A percentile compares a stretch with the other conserved stretches of the same genome.
Conservation (phyloP, 441 rosid species). For the Euphorbia schlechtendalii region DNA sequence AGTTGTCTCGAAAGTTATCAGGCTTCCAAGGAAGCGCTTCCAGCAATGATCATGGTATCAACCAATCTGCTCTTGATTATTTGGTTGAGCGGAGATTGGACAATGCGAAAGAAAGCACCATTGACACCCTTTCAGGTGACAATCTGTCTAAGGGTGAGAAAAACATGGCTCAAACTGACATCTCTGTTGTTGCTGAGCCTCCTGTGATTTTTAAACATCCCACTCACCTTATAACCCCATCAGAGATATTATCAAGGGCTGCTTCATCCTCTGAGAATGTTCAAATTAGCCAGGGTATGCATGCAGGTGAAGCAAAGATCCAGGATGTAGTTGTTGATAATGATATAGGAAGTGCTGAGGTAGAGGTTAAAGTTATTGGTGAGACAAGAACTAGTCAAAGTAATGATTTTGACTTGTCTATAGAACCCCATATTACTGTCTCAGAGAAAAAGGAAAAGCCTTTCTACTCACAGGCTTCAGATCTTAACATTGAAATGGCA, state of each 20-base stretch:
- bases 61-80: conserved; percentile 42
- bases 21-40: conserved; percentile 35
- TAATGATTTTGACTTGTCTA: conserved; percentile 39
- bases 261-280: conserved; percentile 48
- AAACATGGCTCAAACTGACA: conserved; percentile 40
- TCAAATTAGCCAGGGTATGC: conserved; percentile 35
- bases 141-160: conserved; percentile 41
- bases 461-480: conserved; percentile 73
- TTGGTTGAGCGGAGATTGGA: conserved; percentile 50
- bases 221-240: conserved; percentile 83
- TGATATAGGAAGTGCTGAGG: conserved; percentile 39
- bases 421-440: conserved; percentile 30
- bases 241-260: conserved; percentile 55
- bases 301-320: conserved; percentile 37
- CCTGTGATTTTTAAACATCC: conserved; percentile 59
- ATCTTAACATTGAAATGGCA: conserved; percentile 51
- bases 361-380: conserved; percentile 47
- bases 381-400: conserved; percentile 38
- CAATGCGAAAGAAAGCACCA: conserved; percentile 26
- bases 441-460: conserved; percentile 46
- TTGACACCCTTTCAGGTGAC: conserved; percentile 37
- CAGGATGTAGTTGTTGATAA: conserved; percentile 45
- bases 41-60: conserved; percentile 34
- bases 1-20: conserved; percentile 43
- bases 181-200: conserved; percentile 34